Percentiles rank a stretch among this genome's conserved stretches.
These are phyloP conservation scores for Penicillium freii DNA, from an alignment of 2,329 filamentous ascomycete genomes.

Conservation along the genomic window DNA sequence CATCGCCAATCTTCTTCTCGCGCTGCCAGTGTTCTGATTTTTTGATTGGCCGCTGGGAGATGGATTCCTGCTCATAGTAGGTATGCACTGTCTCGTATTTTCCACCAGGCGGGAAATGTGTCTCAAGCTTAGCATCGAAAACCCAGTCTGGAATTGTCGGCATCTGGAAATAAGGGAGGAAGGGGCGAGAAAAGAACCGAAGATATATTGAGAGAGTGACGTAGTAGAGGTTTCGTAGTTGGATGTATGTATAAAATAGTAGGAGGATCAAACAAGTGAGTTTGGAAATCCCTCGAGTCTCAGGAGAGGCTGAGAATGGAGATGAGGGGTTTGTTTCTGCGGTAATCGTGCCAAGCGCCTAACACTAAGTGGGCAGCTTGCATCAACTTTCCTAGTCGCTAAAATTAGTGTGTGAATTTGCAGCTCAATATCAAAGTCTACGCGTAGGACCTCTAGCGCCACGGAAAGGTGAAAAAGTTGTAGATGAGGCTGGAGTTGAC, in stretches of 20 bases:
- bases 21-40: no score
- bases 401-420: no score
- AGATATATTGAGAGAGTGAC: neutral
- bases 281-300: neutral
- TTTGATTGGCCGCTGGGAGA: no score
- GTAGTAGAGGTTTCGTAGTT: neutral
- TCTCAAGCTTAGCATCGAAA: neutral
- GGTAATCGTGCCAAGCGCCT: neutral
- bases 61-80: no score
- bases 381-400: neutral
- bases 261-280: neutral
- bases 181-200: neutral
- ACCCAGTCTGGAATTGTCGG: neutral
- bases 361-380: neutral
- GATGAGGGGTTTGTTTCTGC: neutral
- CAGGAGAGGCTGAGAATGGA: neutral
- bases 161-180: neutral
- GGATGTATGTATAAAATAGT: neutral
- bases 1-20: no score
- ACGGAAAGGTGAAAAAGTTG: neutral
- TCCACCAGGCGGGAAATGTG: neutral
- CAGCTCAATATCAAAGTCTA: no score
- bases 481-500: neutral
- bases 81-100: no score
- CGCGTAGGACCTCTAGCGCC: no score